Percentiles rank a stretch among this genome's conserved stretches.
These are phyloP conservation scores for Capsicum baccatum DNA, from an alignment of 257 asterid species.

Conservation along the genomic window DNA sequence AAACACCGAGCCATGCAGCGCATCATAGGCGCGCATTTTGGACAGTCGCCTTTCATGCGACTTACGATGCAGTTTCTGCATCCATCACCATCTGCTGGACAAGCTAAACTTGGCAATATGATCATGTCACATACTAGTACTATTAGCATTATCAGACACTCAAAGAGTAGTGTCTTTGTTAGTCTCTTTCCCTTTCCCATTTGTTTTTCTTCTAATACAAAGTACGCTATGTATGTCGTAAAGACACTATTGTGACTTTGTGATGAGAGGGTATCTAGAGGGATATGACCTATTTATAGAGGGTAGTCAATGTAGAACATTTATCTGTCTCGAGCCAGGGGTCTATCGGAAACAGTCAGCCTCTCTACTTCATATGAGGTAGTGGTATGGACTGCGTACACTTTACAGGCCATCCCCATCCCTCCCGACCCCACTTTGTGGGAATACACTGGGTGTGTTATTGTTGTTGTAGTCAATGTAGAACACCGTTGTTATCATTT, in stretches of 20 bases:
- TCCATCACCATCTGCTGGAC: slow-evolving; percentile 54
- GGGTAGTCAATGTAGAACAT: neutral
- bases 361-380: no score
- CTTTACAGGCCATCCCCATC: no score
- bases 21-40: slow-evolving; percentile 66
- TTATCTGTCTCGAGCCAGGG: no score
- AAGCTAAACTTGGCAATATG: slow-evolving; percentile 44
- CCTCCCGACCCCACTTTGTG: no score
- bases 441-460: no score
- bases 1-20: slow-evolving; percentile 76
- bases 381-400: no score
- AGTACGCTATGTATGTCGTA: neutral
- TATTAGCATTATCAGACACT: slow-evolving; percentile 33
- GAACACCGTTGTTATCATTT: neutral
- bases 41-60: slow-evolving; percentile 65
- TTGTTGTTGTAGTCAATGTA: neutral
- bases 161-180: slow-evolving; percentile 12
- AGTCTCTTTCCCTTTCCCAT: slow-evolving; percentile 28
- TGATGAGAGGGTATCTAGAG: neutral
- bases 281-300: slow-evolving; percentile 3
- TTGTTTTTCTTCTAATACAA: slow-evolving; percentile 9
- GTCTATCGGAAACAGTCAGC: no score
- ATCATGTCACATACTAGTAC: slow-evolving; percentile 32
- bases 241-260: neutral
- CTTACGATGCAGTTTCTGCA: slow-evolving; percentile 65